Evolutionary conservation across 257 asterid species (phyloP), one percentile per base, ranked within the genome.

Genomic region (Dorcoceras hygrometricum): DNA sequence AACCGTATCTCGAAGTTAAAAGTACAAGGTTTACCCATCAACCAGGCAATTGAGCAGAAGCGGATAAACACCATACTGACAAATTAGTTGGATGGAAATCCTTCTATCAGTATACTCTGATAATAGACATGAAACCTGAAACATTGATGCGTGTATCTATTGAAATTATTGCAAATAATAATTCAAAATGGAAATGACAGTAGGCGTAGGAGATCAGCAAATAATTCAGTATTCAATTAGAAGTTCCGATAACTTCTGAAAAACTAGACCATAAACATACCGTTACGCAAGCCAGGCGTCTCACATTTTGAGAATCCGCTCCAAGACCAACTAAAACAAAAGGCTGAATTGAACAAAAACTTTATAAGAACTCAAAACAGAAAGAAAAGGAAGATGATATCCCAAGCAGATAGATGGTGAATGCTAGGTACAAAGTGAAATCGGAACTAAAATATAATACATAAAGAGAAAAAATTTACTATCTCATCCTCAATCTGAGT

Each of bases 31-130:
- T 71, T 90, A 90, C 99, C 99, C 99, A 65, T 82, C 83, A 43
- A 81, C 69, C 69, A 90, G 87, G 90, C 99, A 90, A 83, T 77
- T 72, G 59, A 93, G 96, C 73, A 93, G 80, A 73, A 80, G 95
- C 71, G 84, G 90, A 75, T 90, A 87, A 32, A 86, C 83, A 63
- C 70, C 84, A 43, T 84, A 66, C 72, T 83, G 79, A 74, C 76
- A 72, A 76, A 93, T 71, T 68, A 90, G 78, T 60, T 74, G 84
- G 66, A 77, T 28, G 46, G 86, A 79, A 78, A 84, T 73, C 69
- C 72, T 75, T 62, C 80, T 79, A 82, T 86, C 94, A 2, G 84
- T 77, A 48, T 78, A 75, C 76, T 82, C 89, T 80, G 19, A 43
- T 14, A 93, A 70, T 67, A 93, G 86, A 77, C 88, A 79, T 48